Evolutionary conservation across 108 stramenopile species (phyloP), one percentile per base, ranked within the genome.

Genomic region (Skeletonema marinoi): DNA sequence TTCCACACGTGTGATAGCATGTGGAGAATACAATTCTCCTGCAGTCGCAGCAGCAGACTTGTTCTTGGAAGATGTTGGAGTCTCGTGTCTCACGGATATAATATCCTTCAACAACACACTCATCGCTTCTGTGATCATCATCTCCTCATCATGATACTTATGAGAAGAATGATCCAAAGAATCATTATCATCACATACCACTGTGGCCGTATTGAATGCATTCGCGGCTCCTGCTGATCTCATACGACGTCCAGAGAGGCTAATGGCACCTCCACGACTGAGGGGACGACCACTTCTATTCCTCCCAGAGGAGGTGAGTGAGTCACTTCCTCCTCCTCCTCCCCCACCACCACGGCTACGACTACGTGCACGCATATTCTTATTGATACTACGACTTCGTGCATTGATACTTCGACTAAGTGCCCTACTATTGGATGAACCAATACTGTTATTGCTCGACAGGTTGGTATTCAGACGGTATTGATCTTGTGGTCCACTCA

Each of bases 151-250:
- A 2, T 35, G 19, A 35, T 38, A 10, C 16, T 56, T 10, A 25
- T 25, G 25, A 56, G 1, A 21, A 1, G 54, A 56, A 56, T 25
- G 25, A 56, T 25, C 63, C 63, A 64, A n/a, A 3, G 21, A 50
- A 33, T 56, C 17, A 44, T 69, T 25, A 35, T 39, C 63, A 64
- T 14, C 35, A 8, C 10, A 17, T 21, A 39, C 11, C 32, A 38
- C 19, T 3, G 35, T 25, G 2, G 58, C 32, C 10, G 70, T 32
- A 10, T 42, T 32, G 13, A 70, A 70, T 35, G 32, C 70, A 35
- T 31, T 59, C 2, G 70, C 70, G 4, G 70, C 70, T 25, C 70
- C 30, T 3, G 51, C 32, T 14, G 50, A 54, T 21, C 70, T 48
- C 32, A 69, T 50, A 14, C 12, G 63, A 17, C 63, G 38, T 35